Evolutionary conservation across 1,139 yeast genomes (phyloP).

Genomic region (Pichia sp.): DNA sequence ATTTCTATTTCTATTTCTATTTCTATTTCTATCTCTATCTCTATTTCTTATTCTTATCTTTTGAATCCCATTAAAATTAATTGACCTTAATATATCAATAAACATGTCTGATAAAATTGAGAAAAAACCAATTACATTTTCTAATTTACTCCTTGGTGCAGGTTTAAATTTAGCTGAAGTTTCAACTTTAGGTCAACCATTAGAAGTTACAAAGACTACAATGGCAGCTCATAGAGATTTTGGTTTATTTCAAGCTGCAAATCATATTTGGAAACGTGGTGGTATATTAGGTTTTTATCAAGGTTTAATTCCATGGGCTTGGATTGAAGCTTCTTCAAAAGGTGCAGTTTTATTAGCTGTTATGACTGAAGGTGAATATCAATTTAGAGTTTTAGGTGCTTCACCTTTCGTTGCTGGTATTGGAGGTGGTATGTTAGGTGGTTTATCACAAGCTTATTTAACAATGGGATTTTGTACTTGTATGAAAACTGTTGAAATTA

Average conservation of each 20-base stretch:
- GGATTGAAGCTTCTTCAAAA: conserved; percentile 98
- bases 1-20: no score
- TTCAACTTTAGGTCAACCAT: conserved; percentile 91
- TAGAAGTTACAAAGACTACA: conserved; percentile 92
- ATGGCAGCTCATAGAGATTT: conserved; percentile 93
- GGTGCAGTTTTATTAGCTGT: conserved; percentile 96
- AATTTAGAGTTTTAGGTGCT: conserved; percentile 57
- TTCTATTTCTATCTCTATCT: no score
- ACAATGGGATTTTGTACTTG: conserved; percentile 98
- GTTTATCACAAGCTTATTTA: conserved; percentile 90
- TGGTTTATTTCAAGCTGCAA: conserved; percentile 59
- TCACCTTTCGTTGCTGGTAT: conserved; percentile 78
- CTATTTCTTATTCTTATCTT: not conserved
- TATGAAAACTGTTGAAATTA: conserved; percentile 97
- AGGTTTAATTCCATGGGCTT: conserved; percentile 98
- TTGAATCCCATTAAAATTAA: not conserved
- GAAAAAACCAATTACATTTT: conserved; percentile 82
- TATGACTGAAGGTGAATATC: conserved; percentile 86
- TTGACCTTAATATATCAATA: not conserved
- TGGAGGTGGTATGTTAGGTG: conserved; percentile 93
- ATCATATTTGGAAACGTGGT: conserved; percentile 86
- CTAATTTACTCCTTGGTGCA: conserved; percentile 90
- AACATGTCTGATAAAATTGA: conserved; percentile 27
- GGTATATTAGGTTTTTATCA: conserved; percentile 90
- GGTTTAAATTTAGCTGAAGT: conserved; percentile 89